These are phyloP conservation scores for Isabelozyma heimii DNA, from an alignment of 805 yeast genomes.

Conservation along the genomic window DNA sequence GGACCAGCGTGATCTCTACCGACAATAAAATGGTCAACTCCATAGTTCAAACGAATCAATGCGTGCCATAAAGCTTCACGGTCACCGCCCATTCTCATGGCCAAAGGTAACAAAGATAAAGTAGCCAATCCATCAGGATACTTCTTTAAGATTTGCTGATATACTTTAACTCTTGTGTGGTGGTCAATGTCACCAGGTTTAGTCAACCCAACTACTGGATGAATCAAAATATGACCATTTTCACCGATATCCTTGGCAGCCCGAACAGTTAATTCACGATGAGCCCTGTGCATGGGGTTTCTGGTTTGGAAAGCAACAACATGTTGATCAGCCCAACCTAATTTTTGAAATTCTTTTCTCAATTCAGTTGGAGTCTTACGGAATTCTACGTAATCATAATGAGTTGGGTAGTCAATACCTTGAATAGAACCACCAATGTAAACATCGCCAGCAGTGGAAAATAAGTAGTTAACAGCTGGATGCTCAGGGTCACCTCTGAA, in stretches of 20 bases:
- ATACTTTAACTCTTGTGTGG: constrained; percentile 94
- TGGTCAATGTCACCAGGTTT: constrained; percentile 98
- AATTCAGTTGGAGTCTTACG: constrained; percentile 90
- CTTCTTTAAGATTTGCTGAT: constrained; percentile 86
- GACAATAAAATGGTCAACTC: constrained; percentile 91
- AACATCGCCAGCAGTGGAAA: constrained; percentile 72
- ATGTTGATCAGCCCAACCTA: constrained; percentile 70
- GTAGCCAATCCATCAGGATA: constrained; percentile 94
- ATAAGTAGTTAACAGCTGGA: constrained; percentile 80
- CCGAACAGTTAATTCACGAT: constrained; percentile 90
- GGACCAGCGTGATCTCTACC: constrained; percentile 99
- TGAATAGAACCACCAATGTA: constrained; percentile 87
- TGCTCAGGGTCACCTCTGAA: constrained; percentile 97
- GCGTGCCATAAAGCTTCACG: constrained; percentile 99
- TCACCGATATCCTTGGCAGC: constrained; percentile 94
- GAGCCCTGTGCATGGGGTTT: constrained; percentile 99
- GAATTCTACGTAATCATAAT: constrained; percentile 84
- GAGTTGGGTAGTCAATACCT: constrained; percentile 80
- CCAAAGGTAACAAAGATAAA: constrained; percentile 83
- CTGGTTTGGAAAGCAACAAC: constrained; percentile 97
- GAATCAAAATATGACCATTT: constrained; percentile 72
- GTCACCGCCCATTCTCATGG: constrained; percentile 99
- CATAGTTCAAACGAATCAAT: constrained; percentile 91
- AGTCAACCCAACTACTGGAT: constrained; percentile 95
- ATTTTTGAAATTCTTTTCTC: constrained; percentile 75